phyloP scores from a whole-genome alignment of 78 protist species.

The Planoprotostelium fungivorum region DNA sequence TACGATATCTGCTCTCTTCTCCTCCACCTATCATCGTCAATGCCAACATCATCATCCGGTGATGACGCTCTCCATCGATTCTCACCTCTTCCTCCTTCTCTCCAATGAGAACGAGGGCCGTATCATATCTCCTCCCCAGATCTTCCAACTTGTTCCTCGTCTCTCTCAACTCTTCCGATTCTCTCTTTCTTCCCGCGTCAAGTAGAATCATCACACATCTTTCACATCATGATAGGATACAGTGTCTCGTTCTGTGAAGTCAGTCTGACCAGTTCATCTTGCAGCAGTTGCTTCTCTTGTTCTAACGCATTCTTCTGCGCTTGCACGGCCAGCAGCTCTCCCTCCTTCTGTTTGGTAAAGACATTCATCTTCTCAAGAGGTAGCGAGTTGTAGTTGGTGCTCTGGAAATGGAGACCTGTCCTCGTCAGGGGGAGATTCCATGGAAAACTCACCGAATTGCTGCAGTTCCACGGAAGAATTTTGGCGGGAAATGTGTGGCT shows the following conservation, averaged over 20 bases:
- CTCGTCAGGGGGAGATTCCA: background rate
- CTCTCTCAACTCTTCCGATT: slow-evolving; percentile 38
- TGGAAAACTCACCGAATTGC: background rate
- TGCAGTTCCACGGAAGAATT: background rate
- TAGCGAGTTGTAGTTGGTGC: background rate
- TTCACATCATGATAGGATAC: background rate
- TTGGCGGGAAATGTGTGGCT: background rate
- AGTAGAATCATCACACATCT: background rate
- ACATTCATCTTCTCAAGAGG: background rate
- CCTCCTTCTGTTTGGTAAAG: background rate
- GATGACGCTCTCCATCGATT: background rate
- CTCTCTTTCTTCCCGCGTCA: background rate
- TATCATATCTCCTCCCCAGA: slow-evolving; percentile 16
- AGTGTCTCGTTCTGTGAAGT: slow-evolving; percentile 33
- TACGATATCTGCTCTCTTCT: slow-evolving; percentile 33
- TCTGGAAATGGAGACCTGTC: background rate
- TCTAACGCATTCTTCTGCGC: background rate
- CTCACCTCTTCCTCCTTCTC: slow-evolving; percentile 51
- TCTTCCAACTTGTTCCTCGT: slow-evolving; percentile 19
- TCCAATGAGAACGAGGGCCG: slow-evolving; percentile 44
- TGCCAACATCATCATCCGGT: background rate
- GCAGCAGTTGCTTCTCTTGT: background rate
- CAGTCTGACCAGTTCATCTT: slow-evolving; percentile 39
- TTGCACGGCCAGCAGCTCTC: background rate
- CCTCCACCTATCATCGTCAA: slow-evolving; percentile 6